Evolutionary conservation across 495 filamentous ascomycete species (phyloP), one percentile per base, ranked within the genome.

Genomic region (Talaromyces borbonicus): DNA sequence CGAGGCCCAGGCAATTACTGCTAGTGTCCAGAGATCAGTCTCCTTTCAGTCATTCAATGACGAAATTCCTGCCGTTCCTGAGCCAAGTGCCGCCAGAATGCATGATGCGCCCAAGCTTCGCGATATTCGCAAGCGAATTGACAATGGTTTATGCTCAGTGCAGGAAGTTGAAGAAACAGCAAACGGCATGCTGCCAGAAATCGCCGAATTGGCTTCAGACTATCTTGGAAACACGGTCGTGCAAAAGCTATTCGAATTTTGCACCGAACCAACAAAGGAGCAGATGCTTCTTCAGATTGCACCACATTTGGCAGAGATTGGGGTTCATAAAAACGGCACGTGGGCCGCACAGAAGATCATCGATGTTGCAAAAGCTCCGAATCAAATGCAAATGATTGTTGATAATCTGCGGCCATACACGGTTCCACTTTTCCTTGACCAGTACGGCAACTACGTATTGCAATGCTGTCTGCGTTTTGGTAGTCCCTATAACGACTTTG

Each of bases 331-430:
- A 73, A 98, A 98, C 54, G 92, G 92, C 32, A 98, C 92, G 4
- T 98, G 92, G 92, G 92, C 92, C 47, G 92, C 90, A 0, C 92
- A 98, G 65, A 98, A 97, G 76, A 97, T 98, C 54, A 96, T 97
- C 52, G 92, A 98, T 62, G 87, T 95, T 15, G 85, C 87, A 51
- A 83, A 89, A 61, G 85, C 83, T 2, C 83, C 85, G 4, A 72
- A 73, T 42, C 88, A 97, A 68, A 90, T 89, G 80, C 65, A 73
- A 26, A 72, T 87, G 60, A 88, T 96, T 53, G 83, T 93, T 23
- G 78, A 94, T 49, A 74, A 83, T 50, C 71, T 98, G 23, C 80
- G 84, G 7, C 80, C 86, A 1, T 95, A 93, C 65, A 85, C 83
- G 4, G 77, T 96, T 19, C 84, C 89, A 2, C 69, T 95, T 16